Evolutionary conservation across 768 basidiomycete species (phyloP).

Genomic region (Dendrothele bispora): DNA sequence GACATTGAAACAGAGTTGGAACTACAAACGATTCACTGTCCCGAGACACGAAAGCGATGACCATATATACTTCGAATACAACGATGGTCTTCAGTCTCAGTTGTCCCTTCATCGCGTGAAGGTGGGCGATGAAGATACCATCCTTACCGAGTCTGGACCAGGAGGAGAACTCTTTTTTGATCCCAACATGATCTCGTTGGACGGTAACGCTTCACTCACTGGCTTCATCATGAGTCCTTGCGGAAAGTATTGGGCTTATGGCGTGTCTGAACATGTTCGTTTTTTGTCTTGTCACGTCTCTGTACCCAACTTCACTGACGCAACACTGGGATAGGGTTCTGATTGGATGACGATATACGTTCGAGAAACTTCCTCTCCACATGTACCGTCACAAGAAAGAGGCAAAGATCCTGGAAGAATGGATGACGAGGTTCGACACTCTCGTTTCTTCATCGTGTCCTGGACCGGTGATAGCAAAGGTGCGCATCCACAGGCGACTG

Average conservation of each 20-base stretch:
- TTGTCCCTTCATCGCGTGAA: slow-evolving; percentile 1
- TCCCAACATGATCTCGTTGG: slow-evolving; percentile 1
- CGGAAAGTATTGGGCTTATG: slow-evolving; percentile 4
- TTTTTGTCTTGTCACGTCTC: neutral
- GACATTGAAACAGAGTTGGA: slow-evolving; percentile 2
- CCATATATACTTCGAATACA: slow-evolving; percentile 3
- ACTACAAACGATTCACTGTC: neutral
- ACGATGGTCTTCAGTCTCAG: slow-evolving; percentile 4
- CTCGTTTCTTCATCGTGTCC: slow-evolving; percentile 1
- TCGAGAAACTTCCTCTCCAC: slow-evolving; percentile 3
- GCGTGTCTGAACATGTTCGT: slow-evolving; percentile 7
- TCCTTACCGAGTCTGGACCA: slow-evolving; percentile 4
- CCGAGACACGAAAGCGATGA: slow-evolving; percentile 4
- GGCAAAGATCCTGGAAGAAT: slow-evolving; percentile 4
- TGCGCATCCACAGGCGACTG: neutral
- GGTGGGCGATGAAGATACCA: slow-evolving; percentile 1
- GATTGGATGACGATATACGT: slow-evolving; percentile 5
- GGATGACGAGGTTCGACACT: neutral
- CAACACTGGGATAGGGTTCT: neutral
- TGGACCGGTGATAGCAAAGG: slow-evolving; percentile 6
- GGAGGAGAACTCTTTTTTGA: slow-evolving; percentile 4
- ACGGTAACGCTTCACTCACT: slow-evolving; percentile 3
- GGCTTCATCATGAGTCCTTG: slow-evolving; percentile 3
- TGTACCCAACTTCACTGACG: neutral
- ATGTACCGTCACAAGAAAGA: slow-evolving; percentile 4